Percentiles rank a stretch among this genome's conserved stretches.
phyloP scores from a whole-genome alignment of 441 rosid species.

The Gossypium aridum region DNA sequence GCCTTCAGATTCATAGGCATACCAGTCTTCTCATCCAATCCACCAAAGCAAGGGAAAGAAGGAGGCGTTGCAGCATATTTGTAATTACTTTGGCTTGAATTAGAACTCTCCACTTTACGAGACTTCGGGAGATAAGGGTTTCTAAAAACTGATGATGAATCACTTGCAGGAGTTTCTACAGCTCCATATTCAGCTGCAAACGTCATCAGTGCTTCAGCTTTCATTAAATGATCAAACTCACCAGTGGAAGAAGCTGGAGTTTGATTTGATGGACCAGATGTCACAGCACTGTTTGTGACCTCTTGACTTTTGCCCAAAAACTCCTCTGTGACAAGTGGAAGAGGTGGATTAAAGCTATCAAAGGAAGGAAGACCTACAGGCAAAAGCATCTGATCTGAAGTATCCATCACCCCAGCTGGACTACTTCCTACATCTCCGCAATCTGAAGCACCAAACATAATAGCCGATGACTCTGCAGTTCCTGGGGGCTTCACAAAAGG shows the following conservation, averaged over 20 bases:
- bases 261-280: conserved; percentile 45
- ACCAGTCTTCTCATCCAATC: conserved; percentile 58
- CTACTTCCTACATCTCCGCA: conserved; percentile 81
- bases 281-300: conserved; percentile 36
- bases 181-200: conserved; percentile 99
- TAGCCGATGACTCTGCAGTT: conserved; percentile 95
- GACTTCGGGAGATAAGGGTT: conserved; percentile 90
- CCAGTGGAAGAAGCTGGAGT: conserved; percentile 43
- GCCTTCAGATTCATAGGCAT: conserved; percentile 41
- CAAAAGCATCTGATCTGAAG: conserved; percentile 76
- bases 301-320: conserved; percentile 69
- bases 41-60: conserved; percentile 51
- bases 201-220: conserved; percentile 97
- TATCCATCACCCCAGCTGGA: conserved; percentile 84
- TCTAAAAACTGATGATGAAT: conserved; percentile 65
- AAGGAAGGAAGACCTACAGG: conserved; percentile 80
- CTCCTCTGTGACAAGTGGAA: conserved; percentile 58
- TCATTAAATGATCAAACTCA: conserved; percentile 92
- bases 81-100: conserved; percentile 65
- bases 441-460: conserved; percentile 78
- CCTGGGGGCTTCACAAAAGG: conserved; percentile 91
- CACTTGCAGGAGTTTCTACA: conserved; percentile 74
- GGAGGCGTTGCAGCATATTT: conserved; percentile 88
- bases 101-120: conserved; percentile 59
- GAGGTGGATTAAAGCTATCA: conserved; percentile 75